These are phyloP conservation scores for Berkeleyomyces rouxiae DNA, from an alignment of 2,329 filamentous ascomycete genomes.

Conservation along the genomic window DNA sequence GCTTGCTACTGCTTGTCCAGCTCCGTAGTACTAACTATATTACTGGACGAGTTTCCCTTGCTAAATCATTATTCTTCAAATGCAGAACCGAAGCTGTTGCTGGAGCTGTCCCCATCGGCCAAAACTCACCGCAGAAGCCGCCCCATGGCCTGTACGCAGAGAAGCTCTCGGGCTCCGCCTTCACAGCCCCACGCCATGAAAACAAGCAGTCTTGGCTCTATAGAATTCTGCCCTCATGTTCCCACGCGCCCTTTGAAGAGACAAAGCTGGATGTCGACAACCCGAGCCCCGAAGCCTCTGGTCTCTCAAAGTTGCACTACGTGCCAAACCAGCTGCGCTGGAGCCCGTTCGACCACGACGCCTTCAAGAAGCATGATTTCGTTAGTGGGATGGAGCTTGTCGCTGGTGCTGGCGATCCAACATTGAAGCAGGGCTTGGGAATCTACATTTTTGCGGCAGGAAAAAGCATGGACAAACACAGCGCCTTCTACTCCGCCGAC, in stretches of 20 bases:
- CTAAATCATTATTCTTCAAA: not conserved
- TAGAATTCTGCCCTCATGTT: conserved; percentile 47
- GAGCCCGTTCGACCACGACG: conserved; percentile 57
- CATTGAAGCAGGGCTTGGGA: conserved; percentile 56
- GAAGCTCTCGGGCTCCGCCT: conserved; percentile 56
- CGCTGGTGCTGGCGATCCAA: conserved; percentile 60
- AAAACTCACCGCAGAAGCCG: conserved; percentile 71
- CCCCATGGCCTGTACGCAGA: conserved; percentile 69
- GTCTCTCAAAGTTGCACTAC: conserved; percentile 40
- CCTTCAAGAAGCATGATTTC: conserved; percentile 31
- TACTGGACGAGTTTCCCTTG: not conserved
- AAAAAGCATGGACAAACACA: conserved; percentile 49
- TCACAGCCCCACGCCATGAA: conserved; percentile 50
- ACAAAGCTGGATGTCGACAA: conserved; percentile 20
- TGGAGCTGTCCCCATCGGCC: conserved; percentile 55
- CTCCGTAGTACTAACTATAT: not conserved
- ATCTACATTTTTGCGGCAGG: conserved; percentile 63
- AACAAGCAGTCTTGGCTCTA: conserved; percentile 62
- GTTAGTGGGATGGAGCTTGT: conserved; percentile 45
- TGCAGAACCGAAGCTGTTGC: conserved; percentile 57
- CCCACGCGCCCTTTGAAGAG: conserved; percentile 39
- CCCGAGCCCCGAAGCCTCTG: conserved; percentile 15
- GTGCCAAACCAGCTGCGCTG: conserved; percentile 71
- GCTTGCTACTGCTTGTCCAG: conserved; percentile 17
- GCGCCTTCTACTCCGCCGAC: conserved; percentile 66